Evolutionary conservation across 257 asterid species (phyloP), one percentile per base, ranked within the genome.

Genomic region (Misopates orontium): DNA sequence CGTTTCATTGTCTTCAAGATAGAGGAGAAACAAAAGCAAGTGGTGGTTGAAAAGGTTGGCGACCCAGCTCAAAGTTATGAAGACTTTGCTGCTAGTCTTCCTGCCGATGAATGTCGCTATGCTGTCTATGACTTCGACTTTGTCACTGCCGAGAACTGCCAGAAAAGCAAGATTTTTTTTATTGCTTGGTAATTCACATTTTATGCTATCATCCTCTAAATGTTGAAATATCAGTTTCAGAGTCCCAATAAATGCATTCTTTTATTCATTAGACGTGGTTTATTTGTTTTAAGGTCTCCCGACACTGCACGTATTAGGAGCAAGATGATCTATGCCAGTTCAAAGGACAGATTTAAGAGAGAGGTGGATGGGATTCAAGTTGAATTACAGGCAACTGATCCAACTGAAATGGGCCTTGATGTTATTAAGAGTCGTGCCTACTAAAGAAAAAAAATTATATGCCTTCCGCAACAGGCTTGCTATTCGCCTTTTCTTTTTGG

Each of bases 1-100:
- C 76, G 93, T 42, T 85, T 58, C 62, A 62, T 85, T 31, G 75
- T 78, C 54, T 87, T 85, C 85, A 87, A 83, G 83, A 70, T 87
- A 24, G 89, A 87, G 12, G 86, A 71, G 69, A 69, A 39, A 39
- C 42, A 24, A 19, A 83, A 83, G 62, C 83, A 77, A 64, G 85
- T 87, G 70, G 60, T 57, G 14, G 82, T 87, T 10, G 95, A 87
- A 56, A 84, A 87, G 66, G 67, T 71, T 45, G 91, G 95, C 1
- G 49, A 39, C 36, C 82, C 73, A 6, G 42, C 68, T 8, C 85
- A 83, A 48, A 77, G 79, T 9, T 84, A 87, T 52, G 75, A 85
- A 7, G 82, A 85, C 66, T 81, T 87, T 63, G 48, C 77, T 56
- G 69, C 56, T 13, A 76, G 85, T 77, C 62, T 85, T 23, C 95